Percentiles rank a stretch among this genome's conserved stretches.
phyloP scores from a whole-genome alignment of 129 eudicot genomes.

The Dittrichia graveolens region DNA sequence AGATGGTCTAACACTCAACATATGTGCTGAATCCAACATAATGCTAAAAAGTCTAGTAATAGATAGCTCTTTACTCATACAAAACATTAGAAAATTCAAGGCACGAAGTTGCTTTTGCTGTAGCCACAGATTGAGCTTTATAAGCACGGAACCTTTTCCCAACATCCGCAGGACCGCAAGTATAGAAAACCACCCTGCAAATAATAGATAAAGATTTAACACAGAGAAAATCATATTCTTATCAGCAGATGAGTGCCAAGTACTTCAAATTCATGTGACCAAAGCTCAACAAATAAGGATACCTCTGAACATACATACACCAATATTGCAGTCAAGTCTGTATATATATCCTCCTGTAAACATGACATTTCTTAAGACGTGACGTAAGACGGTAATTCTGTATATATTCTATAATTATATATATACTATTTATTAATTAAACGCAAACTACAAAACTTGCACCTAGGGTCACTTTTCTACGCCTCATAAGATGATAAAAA shows the following conservation, averaged over 20 bases:
- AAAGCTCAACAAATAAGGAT: background rate
- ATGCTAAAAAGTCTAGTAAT: background rate
- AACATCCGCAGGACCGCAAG: background rate
- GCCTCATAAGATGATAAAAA: too few species aligned
- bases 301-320: too few species aligned
- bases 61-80: background rate
- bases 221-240: background rate
- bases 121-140: too few species aligned
- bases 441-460: too few species aligned
- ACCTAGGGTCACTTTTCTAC: too few species aligned
- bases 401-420: too few species aligned
- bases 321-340: too few species aligned
- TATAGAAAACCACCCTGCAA: slow-evolving; percentile 15
- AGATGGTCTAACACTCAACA: background rate
- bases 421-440: too few species aligned
- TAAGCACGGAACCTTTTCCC: too few species aligned
- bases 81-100: slow-evolving; percentile 1
- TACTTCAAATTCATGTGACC: background rate
- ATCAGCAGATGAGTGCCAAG: background rate
- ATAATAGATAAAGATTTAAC: background rate
- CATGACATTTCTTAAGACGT: too few species aligned
- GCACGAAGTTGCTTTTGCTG: background rate
- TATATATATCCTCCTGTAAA: too few species aligned
- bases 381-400: too few species aligned
- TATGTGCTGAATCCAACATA: slow-evolving; percentile 8